Percentiles rank a stretch among this genome's conserved stretches.
Conservation (phyloP, 305 asterid species). For the Fraxinus angustifolia region DNA sequence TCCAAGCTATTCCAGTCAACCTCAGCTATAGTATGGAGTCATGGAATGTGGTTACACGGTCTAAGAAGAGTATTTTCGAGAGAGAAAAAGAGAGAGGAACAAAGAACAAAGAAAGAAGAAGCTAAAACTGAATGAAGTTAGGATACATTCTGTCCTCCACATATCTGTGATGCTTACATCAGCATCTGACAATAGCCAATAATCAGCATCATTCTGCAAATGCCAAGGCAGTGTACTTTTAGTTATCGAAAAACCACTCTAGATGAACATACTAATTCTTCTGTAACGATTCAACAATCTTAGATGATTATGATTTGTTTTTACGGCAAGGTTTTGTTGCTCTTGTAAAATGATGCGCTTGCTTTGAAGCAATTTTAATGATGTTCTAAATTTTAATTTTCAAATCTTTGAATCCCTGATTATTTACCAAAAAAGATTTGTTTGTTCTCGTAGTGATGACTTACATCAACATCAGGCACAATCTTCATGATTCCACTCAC, state of each 20-base stretch:
- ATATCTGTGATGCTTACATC: conserved; percentile 75
- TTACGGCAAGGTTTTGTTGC: not conserved
- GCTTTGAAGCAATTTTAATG: not conserved
- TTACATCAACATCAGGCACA: conserved; percentile 87
- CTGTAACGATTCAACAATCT: not conserved
- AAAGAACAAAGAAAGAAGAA: not conserved
- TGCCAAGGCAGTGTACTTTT: conserved; percentile 8
- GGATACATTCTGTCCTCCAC: conserved; percentile 80
- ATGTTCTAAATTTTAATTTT: not conserved
- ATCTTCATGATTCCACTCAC: conserved; percentile 79
- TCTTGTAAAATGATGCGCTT: not conserved
- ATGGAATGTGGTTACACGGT: conserved; percentile 31
- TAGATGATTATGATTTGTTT: not conserved
- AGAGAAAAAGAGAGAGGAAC: not conserved
- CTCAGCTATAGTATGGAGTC: conserved; percentile 49
- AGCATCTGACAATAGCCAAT: conserved; percentile 68
- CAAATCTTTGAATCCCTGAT: conserved; percentile 10
- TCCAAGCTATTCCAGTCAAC: conserved; percentile 70
- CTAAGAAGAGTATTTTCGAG: not conserved
- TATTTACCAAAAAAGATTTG: not conserved
- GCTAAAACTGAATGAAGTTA: not conserved
- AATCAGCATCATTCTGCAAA: conserved; percentile 74
- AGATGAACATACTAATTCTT: not conserved
- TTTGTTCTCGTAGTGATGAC: conserved; percentile 26
- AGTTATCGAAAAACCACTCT: not conserved